Evolutionary conservation across 805 yeast species (phyloP).

Genomic region (Starmera caribaea): DNA sequence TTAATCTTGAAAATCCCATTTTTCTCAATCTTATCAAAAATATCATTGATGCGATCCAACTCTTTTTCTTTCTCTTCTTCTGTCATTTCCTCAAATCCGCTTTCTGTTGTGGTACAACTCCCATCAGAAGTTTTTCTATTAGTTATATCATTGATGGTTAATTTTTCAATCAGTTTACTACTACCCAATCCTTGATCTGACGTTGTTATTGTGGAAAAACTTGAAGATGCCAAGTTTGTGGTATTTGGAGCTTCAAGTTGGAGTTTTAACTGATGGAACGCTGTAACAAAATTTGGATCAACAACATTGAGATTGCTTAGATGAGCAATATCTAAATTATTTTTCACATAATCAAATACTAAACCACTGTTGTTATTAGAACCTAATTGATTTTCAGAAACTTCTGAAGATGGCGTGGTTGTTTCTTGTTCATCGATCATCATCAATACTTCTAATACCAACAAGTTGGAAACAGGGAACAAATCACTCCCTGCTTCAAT

Average conservation of each 20-base stretch:
- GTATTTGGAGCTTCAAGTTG: too few relatives aligned
- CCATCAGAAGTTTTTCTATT: too few relatives aligned
- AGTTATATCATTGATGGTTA: too few relatives aligned
- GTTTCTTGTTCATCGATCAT: conserved; percentile 24
- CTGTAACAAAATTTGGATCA: conserved; percentile 12
- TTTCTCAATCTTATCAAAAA: conserved; percentile 16
- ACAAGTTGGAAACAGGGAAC: conserved; percentile 8
- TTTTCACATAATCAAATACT: conserved; percentile 8
- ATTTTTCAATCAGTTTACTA: neutral
- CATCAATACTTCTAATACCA: conserved; percentile 10
- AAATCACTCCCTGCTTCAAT: neutral
- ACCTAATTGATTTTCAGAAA: neutral
- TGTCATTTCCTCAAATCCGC: conserved; percentile 15
- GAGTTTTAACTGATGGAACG: conserved; percentile 2
- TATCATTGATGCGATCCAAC: conserved; percentile 14
- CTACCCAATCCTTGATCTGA: neutral
- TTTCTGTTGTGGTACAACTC: neutral
- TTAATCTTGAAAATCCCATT: conserved; percentile 18
- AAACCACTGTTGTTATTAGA: conserved; percentile 2
- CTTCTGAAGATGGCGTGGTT: neutral
- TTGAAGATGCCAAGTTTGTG: too few relatives aligned
- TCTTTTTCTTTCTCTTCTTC: conserved; percentile 18
- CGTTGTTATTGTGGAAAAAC: too few relatives aligned
- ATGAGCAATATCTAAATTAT: conserved; percentile 5
- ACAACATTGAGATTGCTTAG: conserved; percentile 2